These are phyloP conservation scores for Beauveria sp. DNA, from an alignment of 2,329 filamentous ascomycete species.

Conservation along the genomic window DNA sequence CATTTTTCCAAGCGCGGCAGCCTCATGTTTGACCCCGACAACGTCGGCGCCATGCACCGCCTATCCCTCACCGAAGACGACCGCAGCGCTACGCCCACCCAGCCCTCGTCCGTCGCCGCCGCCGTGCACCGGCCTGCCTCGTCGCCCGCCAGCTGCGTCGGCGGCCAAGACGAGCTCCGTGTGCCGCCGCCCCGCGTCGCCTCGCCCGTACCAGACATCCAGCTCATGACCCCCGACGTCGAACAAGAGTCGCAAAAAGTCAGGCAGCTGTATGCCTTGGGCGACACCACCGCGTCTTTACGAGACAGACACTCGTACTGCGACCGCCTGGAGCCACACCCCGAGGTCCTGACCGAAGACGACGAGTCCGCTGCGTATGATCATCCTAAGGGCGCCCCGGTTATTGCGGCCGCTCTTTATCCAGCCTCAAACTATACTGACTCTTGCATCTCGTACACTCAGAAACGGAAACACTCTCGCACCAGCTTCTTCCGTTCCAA, in stretches of 20 bases:
- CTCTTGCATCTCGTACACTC: neutral
- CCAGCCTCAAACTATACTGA: conserved; percentile 3
- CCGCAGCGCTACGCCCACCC: conserved; percentile 16
- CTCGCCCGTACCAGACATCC: conserved; percentile 36
- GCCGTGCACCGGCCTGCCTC: neutral
- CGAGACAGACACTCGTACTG: conserved; percentile 32
- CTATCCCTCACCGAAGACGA: conserved; percentile 14
- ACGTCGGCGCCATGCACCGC: conserved; percentile 17
- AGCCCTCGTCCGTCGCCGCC: neutral
- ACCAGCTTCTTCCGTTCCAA: conserved; percentile 28
- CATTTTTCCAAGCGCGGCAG: conserved; percentile 58
- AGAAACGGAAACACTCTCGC: conserved; percentile 17
- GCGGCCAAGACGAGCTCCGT: conserved; percentile 30
- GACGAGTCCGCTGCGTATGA: conserved; percentile 49
- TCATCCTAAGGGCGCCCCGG: conserved; percentile 36
- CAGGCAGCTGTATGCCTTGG: conserved; percentile 54
- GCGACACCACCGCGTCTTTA: neutral
- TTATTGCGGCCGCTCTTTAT: conserved; percentile 6
- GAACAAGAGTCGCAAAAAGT: conserved; percentile 60
- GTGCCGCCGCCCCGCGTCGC: conserved; percentile 14
- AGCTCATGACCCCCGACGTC: conserved; percentile 45
- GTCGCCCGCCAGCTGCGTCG: conserved; percentile 5
- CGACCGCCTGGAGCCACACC: conserved; percentile 41
- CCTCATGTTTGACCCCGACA: conserved; percentile 50
- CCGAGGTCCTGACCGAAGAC: conserved; percentile 44